Base-by-base conservation (phyloP, 495 filamentous ascomycete species). In the Aspergillus funiculosus region DNA sequence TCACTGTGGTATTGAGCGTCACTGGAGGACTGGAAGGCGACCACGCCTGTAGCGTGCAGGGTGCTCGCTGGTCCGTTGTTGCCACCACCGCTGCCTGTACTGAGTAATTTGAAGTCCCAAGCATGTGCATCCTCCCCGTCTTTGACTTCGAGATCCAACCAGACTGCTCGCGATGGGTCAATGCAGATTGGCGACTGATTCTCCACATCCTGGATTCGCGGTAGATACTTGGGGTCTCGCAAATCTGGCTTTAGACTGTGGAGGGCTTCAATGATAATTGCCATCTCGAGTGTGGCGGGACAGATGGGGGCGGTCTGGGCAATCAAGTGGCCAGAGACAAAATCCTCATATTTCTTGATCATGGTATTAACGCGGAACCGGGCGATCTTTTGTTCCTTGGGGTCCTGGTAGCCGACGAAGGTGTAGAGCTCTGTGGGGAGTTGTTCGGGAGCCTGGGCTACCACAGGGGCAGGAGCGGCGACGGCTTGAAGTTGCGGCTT, bases 231-330 rank as follows among this genome's bases (percentile, higher is more conserved):
- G 0, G 26, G 29, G 1, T 39, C 26, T 5, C 10, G 20, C 21
- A 39, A 40, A 1, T 71, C 62, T 0, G 69, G 55, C 37, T 48
- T 57, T 5, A 79, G 42, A 31, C 59, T 67, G 0, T 45, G 19
- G 3, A 75, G 28, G 9, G 74, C 71, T 7, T 77, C 68, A 14
- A 75, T 64, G 3, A 61, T 60, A 13, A 79, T 70, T 22, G 68
- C 65, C 10, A 75, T 28, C 46, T 72, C 50, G 0, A 77, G 28
- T 6, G 66, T 72, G 0, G 57, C 61, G 0, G 73, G 73, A 31
- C 70, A 76, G 8, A 74, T 69, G 1, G 67, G 66, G 0, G 69
- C 74, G 7, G 66, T 71, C n/a, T 66, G 45, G 5, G 66, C 73
- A 21, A 77, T 70, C 8, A 64, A 31, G 50, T 77, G 71, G 15